phyloP scores from a whole-genome alignment of 805 yeast species.

The Hanseniaspora vineae region DNA sequence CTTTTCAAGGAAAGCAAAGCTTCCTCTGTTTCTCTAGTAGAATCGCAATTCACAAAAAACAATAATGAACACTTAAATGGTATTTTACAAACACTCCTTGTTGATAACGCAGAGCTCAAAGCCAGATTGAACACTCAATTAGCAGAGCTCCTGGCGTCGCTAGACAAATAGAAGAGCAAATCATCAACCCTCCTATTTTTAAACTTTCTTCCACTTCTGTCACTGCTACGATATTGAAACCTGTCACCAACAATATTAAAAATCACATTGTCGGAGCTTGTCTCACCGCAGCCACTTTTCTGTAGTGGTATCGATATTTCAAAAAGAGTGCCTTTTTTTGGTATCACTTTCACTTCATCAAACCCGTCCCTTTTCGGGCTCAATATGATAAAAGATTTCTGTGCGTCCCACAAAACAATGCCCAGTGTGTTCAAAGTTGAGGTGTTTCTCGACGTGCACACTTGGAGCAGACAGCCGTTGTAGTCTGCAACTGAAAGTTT shows the following conservation, averaged over 20 bases:
- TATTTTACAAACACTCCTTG: slow-evolving; percentile 9
- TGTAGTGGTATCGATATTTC: slow-evolving; percentile 30
- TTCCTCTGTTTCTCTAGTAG: slow-evolving; percentile 22
- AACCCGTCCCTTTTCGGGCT: slow-evolving; percentile 27
- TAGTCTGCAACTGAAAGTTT: slow-evolving; percentile 68
- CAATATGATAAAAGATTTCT: slow-evolving; percentile 53
- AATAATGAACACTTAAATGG: slow-evolving; percentile 13
- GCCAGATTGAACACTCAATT: slow-evolving; percentile 11
- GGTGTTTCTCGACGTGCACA: slow-evolving; percentile 42
- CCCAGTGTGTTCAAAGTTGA: slow-evolving; percentile 54
- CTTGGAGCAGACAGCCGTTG: slow-evolving; percentile 60
- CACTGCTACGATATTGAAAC: slow-evolving; percentile 60
- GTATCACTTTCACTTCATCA: slow-evolving; percentile 56
- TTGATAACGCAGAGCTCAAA: slow-evolving; percentile 11
- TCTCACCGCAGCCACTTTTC: too few species aligned
- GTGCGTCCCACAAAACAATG: slow-evolving; percentile 76
- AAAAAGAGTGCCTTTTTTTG: slow-evolving; percentile 58
- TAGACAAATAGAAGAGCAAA: slow-evolving; percentile 21
- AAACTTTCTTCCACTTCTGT: slow-evolving; percentile 74
- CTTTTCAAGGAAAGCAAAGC: slow-evolving; percentile 22
- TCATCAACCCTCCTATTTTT: slow-evolving; percentile 67
- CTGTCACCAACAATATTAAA: slow-evolving; percentile 72
- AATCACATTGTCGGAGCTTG: slow-evolving; percentile 27
- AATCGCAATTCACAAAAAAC: slow-evolving; percentile 18
- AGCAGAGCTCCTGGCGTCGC: slow-evolving; percentile 2